Percentiles rank a stretch among this genome's conserved stretches.
Evolutionary conservation across 768 basidiomycete genomes (phyloP).

Genomic region (Leccinellum albellum): DNA sequence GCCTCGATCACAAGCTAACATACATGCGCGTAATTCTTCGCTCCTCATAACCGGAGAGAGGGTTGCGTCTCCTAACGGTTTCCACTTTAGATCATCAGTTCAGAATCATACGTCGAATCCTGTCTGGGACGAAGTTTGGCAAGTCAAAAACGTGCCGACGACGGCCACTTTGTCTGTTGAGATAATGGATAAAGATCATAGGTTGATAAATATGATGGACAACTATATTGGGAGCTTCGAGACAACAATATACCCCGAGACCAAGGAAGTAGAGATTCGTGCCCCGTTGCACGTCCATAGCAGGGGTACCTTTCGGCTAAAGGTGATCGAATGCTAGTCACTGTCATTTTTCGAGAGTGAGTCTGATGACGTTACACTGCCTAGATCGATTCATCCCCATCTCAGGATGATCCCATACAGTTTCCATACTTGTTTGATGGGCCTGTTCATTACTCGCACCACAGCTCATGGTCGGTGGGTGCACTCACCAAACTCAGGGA

Average conservation of each 20-base stretch:
- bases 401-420: slow-evolving; percentile 36
- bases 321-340: slow-evolving; percentile 36
- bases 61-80: neutral
- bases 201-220: slow-evolving; percentile 39
- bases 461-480: slow-evolving; percentile 70
- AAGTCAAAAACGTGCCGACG: slow-evolving; percentile 65
- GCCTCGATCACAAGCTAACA: slow-evolving; percentile 57
- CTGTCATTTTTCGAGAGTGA: neutral
- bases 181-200: slow-evolving; percentile 68
- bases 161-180: slow-evolving; percentile 57
- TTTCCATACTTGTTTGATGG: slow-evolving; percentile 69
- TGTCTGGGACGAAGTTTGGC: slow-evolving; percentile 77
- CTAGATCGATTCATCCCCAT: slow-evolving; percentile 56
- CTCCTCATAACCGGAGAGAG: neutral
- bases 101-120: slow-evolving; percentile 53
- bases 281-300: slow-evolving; percentile 45
- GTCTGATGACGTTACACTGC: slow-evolving; percentile 1
- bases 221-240: slow-evolving; percentile 64
- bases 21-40: slow-evolving; percentile 49
- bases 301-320: slow-evolving; percentile 66
- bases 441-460: slow-evolving; percentile 66
- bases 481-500: slow-evolving; percentile 58
- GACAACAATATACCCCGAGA: slow-evolving; percentile 49
- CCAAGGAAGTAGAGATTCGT: slow-evolving; percentile 62
- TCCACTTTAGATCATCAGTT: slow-evolving; percentile 57